A percentile compares a stretch with the other conserved stretches of the same genome.
Evolutionary conservation across 2,329 filamentous ascomycete genomes (phyloP).

Genomic region (Didymella arachidicola): DNA sequence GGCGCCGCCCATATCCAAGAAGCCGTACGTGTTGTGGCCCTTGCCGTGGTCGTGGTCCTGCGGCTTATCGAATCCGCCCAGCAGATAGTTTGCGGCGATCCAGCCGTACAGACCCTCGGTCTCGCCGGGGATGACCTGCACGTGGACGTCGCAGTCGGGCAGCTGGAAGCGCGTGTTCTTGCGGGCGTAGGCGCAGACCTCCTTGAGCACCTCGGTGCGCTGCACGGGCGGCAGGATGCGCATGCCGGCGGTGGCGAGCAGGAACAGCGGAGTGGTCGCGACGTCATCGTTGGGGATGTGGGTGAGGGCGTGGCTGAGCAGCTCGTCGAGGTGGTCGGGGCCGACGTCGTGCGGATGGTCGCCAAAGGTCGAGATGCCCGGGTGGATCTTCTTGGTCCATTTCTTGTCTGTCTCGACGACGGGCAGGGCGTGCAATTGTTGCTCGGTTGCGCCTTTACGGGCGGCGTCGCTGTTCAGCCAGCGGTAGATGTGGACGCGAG

Average conservation of each 20-base stretch:
- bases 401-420: constrained; percentile 82
- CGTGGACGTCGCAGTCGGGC: constrained; percentile 86
- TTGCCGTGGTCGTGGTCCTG: constrained; percentile 81
- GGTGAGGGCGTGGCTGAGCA: constrained; percentile 82
- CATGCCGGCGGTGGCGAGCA: constrained; percentile 96
- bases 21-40: constrained; percentile 92
- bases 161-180: constrained; percentile 80
- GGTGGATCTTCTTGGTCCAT: constrained; percentile 93
- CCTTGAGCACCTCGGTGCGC: constrained; percentile 74
- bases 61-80: constrained; percentile 86
- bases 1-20: constrained; percentile 97
- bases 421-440: constrained; percentile 74
- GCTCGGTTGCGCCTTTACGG: constrained; percentile 64
- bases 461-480: constrained; percentile 83
- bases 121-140: constrained; percentile 94
- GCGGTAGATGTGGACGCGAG: constrained; percentile 90
- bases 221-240: constrained; percentile 79
- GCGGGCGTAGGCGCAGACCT: constrained; percentile 83
- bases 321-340: constrained; percentile 77
- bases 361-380: constrained; percentile 87
- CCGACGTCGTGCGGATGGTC: constrained; percentile 78
- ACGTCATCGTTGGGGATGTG: constrained; percentile 79
- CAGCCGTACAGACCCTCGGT: constrained; percentile 97
- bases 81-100: constrained; percentile 94
- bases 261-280: constrained; percentile 86